Evolutionary conservation across 495 filamentous ascomycete genomes (phyloP), one percentile per base, ranked within the genome.

Genomic region (Neurospora sp.): DNA sequence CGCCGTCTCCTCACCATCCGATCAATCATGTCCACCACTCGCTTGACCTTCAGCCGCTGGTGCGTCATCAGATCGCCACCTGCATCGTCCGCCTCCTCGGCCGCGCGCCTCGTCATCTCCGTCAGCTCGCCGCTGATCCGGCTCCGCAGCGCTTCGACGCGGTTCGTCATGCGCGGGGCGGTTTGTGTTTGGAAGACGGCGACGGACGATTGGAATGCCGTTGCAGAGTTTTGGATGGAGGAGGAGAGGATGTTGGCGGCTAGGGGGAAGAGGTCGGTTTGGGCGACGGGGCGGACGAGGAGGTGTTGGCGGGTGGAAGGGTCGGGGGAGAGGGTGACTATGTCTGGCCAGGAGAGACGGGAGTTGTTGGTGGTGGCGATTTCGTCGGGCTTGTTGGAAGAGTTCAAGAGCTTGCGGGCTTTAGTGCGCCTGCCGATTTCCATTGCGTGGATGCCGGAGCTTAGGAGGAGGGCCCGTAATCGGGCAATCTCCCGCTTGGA

Each of bases 401-500:
- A 69, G 72, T 77, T 74, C 8, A 81, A 71, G 9, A 79, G 74
- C 7, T 74, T 77, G n/a, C 75, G 78, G 40, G 84, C 85, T 45
- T 90, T 83, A 20, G 91, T 89, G 68, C 90, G 87, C 12, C 89
- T 87, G 45, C 85, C 84, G 72, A 97, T 91, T 76, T 94, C 92
- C 73, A 89, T 88, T 1, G 94, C 94, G 80, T 95, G 95, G 79
- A 97, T 89, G 61, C 94, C 94, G 0, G 93, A 91, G 72, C 90
- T 92, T 40, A 97, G 84, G 38, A 97, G 87, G 1, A 96, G 84
- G 3, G 93, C 87, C 71, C 88, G 85, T 3, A 92, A 87, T 48
- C 93, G 89, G 69, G 91, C 92, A 22, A 96, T 87, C 75, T 97
- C 94, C 14, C 87, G 86, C 73, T 88, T 89, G 9, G 85, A 86